Conservation (phyloP, 169 alveolate genomes). For the Plasmodium gaboni region DNA sequence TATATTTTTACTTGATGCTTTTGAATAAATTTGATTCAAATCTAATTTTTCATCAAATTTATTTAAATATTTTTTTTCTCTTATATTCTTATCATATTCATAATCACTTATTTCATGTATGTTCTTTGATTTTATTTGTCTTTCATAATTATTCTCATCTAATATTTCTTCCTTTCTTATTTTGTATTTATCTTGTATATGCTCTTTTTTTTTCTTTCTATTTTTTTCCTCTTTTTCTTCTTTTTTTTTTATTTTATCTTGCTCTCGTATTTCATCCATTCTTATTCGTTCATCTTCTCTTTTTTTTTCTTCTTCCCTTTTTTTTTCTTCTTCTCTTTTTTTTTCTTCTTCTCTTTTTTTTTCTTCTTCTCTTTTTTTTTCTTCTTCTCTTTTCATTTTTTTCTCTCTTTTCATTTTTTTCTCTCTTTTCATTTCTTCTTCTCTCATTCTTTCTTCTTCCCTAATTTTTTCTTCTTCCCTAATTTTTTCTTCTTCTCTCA, state of each 20-base stretch:
- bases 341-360: background rate
- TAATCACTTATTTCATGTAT: background rate
- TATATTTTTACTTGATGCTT: slow-evolving; percentile 15
- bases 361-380: background rate
- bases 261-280: background rate
- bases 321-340: background rate
- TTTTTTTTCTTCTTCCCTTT: background rate
- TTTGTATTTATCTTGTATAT: too few relatives aligned
- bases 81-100: background rate
- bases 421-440: background rate
- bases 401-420: background rate
- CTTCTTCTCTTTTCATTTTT: background rate
- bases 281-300: background rate
- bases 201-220: background rate
- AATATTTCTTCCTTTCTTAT: too few relatives aligned
- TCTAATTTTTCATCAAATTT: slow-evolving; percentile 60
- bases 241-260: background rate
- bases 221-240: background rate
- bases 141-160: background rate
- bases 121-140: background rate
- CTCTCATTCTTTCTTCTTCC: background rate
- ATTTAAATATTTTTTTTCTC: slow-evolving; percentile 8
- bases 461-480: background rate
- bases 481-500: background rate
- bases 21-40: slow-evolving; percentile 34